Conservation (phyloP, 768 basidiomycete species). For the Rhodotorula sphaerocarpa region DNA sequence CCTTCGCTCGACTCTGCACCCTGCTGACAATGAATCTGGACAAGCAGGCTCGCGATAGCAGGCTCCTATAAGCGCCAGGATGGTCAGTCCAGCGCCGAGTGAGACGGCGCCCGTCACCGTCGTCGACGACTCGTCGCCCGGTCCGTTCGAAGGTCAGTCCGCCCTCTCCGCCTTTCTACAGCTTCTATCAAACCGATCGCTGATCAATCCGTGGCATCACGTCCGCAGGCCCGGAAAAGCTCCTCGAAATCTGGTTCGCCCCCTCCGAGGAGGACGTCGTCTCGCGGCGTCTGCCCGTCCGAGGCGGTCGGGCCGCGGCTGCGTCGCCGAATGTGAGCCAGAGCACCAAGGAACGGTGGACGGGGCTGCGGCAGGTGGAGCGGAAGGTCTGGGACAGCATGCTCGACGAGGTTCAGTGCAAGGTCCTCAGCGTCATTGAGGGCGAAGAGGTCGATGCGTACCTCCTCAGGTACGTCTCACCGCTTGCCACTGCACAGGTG, state of each 20-base stretch:
- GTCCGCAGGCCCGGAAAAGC: slow-evolving; percentile 40
- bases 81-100: too few relatives aligned
- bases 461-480: slow-evolving; percentile 67
- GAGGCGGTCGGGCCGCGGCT: slow-evolving; percentile 36
- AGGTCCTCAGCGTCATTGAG: slow-evolving; percentile 79
- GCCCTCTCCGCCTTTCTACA: slow-evolving; percentile 56
- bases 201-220: slow-evolving; percentile 40
- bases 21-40: too few relatives aligned
- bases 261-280: slow-evolving; percentile 55
- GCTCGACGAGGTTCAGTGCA: slow-evolving; percentile 93
- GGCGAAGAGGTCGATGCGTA: slow-evolving; percentile 92
- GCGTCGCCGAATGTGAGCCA: too few relatives aligned
- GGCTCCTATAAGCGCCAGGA: too few relatives aligned
- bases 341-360: slow-evolving; percentile 46
- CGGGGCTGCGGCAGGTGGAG: slow-evolving; percentile 68
- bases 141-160: slow-evolving; percentile 30
- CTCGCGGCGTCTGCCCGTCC: slow-evolving; percentile 14
- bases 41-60: too few relatives aligned
- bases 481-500: background rate
- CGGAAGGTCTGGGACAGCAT: slow-evolving; percentile 86
- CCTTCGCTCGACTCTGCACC: too few relatives aligned
- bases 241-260: slow-evolving; percentile 95
- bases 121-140: slow-evolving; percentile 26
- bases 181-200: too few relatives aligned
- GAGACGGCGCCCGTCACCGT: slow-evolving; percentile 12